Base-by-base conservation (phyloP, 306 rosid genomes). In the Glycine soja region DNA sequence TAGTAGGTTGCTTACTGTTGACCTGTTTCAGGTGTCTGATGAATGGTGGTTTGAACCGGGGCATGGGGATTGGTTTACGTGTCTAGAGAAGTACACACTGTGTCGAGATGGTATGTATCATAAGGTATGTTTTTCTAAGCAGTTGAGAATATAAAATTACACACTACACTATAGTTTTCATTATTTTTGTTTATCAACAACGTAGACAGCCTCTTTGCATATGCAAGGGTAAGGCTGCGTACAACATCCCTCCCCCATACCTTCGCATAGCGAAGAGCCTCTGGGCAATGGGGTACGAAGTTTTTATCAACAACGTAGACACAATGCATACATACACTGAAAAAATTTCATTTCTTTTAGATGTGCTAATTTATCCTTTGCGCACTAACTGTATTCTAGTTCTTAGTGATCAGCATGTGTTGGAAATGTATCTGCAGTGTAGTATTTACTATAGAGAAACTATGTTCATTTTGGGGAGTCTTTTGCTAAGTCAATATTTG, bases 1-100 rank as follows among this genome's bases (percentile, higher is more conserved):
- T 73, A 56, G 66, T 51, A 58, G 43, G 19, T 73, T 64, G 34
- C 62, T 80, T 40, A 19, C 67, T 59, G 43, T 54, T 76, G 84
- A 54, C 74, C 63, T 48, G 71, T 78, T 80, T 79, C 82, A 95
- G 97, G 99, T 95, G 79, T 88, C 97, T 6, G 95, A 93, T 82
- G 89, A 95, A 80, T 95, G 99, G 97, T 95, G 97, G 97, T 95
- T 91, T 77, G 94, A 93, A 91, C 99, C 97, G 40, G 99, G 99
- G 80, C 99, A 95, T 77, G 99, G 99, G 83, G 95, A 93, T 89
- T 93, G 97, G 99, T 79, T 86, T 84, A 93, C 95, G 73, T 93
- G 97, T 87, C 90, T 95, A 61, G 99, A 95, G 88, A 89, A 84
- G 84, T 95, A 93, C 77, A 88, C 85, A 52, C 91, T 95, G 47